These are phyloP conservation scores for Spirogloea muscicola DNA, from an alignment of 139 green algal genomes.

Conservation along the genomic window DNA sequence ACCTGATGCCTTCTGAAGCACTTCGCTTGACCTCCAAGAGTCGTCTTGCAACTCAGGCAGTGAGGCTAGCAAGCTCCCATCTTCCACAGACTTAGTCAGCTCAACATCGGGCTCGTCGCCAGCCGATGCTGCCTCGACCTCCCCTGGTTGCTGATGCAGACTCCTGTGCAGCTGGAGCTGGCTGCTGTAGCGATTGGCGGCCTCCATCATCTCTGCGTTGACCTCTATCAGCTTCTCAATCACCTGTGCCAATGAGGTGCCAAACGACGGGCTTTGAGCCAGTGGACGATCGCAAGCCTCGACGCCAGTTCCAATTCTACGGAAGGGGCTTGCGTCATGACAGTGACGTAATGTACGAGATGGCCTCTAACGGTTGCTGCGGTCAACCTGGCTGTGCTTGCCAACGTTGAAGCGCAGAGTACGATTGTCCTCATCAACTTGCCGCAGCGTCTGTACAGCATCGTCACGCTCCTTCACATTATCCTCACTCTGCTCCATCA, in stretches of 20 bases:
- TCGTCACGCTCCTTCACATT: background rate
- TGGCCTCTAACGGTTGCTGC: too few species aligned
- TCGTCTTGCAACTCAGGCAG: background rate
- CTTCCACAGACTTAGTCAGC: background rate
- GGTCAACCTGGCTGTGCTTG: constrained; percentile 10
- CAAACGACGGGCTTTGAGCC: too few species aligned
- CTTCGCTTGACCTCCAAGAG: background rate
- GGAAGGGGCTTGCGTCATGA: too few species aligned
- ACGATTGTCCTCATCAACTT: constrained; percentile 18
- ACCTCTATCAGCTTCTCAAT: constrained; percentile 23
- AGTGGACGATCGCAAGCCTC: too few species aligned
- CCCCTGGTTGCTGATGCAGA: background rate
- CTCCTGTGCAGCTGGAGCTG: too few species aligned
- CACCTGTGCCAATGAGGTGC: background rate
- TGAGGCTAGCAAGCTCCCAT: background rate
- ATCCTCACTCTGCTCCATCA: constrained; percentile 12
- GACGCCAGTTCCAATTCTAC: too few species aligned
- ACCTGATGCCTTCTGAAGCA: background rate
- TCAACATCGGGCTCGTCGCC: background rate
- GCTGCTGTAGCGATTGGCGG: background rate
- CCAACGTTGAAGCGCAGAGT: constrained; percentile 5
- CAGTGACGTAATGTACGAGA: too few species aligned
- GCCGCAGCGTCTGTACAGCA: background rate
- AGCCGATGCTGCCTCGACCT: background rate
- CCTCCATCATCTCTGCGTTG: constrained; percentile 18